Evolutionary conservation across 1,284 basidiomycete genomes (phyloP).

Genomic region (Tilletia setariae): DNA sequence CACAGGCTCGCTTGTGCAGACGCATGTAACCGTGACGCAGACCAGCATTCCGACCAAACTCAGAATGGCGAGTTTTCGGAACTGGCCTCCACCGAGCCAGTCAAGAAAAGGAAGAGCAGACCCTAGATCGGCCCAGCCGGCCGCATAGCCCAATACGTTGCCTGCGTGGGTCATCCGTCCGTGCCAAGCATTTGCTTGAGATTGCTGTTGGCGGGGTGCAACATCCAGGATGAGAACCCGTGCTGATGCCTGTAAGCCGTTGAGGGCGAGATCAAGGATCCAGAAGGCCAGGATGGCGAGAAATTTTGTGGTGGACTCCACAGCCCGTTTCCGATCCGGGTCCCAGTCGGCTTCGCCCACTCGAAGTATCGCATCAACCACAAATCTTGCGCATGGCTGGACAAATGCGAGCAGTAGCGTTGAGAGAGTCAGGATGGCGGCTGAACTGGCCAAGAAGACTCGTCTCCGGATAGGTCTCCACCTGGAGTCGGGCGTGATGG

Average conservation of each 20-base stretch:
- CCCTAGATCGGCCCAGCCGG: constrained; percentile 71
- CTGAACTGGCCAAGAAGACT: constrained; percentile 83
- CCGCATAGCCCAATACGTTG: constrained; percentile 48
- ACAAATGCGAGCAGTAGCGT: constrained; percentile 88
- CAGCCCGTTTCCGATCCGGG: constrained; percentile 61
- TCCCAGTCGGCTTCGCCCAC: constrained; percentile 86
- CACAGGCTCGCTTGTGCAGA: constrained; percentile 64
- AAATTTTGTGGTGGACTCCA: constrained; percentile 29
- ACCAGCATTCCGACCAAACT: constrained; percentile 72
- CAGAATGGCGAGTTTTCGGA: constrained; percentile 89
- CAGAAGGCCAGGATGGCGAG: constrained; percentile 91
- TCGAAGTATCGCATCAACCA: constrained; percentile 70
- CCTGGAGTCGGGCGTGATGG: constrained; percentile 62
- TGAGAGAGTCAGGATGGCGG: constrained; percentile 65
- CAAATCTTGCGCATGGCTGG: constrained; percentile 66
- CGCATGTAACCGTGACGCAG: constrained; percentile 84
- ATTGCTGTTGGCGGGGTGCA: constrained; percentile 79
- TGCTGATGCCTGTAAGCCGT: constrained; percentile 81
- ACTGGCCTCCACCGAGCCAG: constrained; percentile 85
- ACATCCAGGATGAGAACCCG: constrained; percentile 87
- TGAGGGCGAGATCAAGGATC: constrained; percentile 88
- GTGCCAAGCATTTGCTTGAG: constrained; percentile 95
- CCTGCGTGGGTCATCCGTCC: constrained; percentile 61
- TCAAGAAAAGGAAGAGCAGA: constrained; percentile 61
- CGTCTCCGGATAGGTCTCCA: constrained; percentile 67